These are phyloP conservation scores for Aureobasidium sp. DNA, from an alignment of 2,329 filamentous ascomycete species.

Conservation along the genomic window DNA sequence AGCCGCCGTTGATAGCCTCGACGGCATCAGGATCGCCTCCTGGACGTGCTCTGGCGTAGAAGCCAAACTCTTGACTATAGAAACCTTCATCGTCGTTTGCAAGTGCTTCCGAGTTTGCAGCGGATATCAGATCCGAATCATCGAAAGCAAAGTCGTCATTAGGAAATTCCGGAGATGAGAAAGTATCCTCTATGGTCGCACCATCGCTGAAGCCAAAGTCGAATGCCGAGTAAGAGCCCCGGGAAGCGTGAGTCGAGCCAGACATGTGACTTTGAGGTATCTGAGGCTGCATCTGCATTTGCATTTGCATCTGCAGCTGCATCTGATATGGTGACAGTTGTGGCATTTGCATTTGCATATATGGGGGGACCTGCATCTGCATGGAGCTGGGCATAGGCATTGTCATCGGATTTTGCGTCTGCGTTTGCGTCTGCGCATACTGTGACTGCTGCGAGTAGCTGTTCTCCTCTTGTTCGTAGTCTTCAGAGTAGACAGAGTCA, in stretches of 20 bases:
- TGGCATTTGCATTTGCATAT: not conserved
- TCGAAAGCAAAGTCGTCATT: conserved; percentile 43
- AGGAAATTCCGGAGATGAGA: conserved; percentile 9
- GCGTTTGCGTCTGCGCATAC: not conserved
- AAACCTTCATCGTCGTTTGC: conserved; percentile 90
- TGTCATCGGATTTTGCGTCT: not conserved
- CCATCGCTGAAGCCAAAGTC: conserved; percentile 35
- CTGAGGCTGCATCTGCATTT: conserved; percentile 8
- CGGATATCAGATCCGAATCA: conserved; percentile 88
- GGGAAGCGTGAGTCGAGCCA: conserved; percentile 4
- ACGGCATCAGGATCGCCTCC: conserved; percentile 42
- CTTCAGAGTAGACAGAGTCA: conserved; percentile 21
- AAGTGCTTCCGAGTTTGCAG: conserved; percentile 86
- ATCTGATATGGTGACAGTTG: too few relatives aligned
- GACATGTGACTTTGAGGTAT: conserved; percentile 7
- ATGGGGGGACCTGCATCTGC: not conserved
- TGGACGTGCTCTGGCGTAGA: conserved; percentile 59
- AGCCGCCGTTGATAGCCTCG: conserved; percentile 73
- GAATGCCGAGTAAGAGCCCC: conserved; percentile 26
- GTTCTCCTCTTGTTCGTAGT: conserved; percentile 23
- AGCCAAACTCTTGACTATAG: conserved; percentile 94
- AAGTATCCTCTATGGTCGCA: conserved; percentile 16
- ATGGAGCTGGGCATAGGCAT: not conserved
- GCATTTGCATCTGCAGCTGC: not conserved
- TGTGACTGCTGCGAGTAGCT: not conserved